phyloP scores from a whole-genome alignment of 2,329 filamentous ascomycete genomes.

The Talaromyces sp. region DNA sequence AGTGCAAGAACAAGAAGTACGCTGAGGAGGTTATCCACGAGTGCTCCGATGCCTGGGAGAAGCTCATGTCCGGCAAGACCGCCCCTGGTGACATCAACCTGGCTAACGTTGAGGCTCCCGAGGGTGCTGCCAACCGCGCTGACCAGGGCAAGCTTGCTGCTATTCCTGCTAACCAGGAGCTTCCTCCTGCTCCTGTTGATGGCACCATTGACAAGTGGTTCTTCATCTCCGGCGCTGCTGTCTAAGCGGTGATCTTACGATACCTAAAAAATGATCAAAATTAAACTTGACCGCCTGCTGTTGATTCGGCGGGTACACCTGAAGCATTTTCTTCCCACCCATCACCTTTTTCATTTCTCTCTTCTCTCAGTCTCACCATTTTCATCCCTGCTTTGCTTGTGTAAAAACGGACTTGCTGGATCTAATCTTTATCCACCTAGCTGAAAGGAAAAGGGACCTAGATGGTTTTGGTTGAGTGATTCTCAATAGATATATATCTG shows the following conservation, averaged over 20 bases:
- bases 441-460: not conserved
- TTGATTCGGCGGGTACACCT: constrained; percentile 7
- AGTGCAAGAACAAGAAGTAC: constrained; percentile 99
- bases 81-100: constrained; percentile 74
- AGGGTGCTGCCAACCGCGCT: constrained; percentile 72
- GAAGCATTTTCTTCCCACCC: not conserved
- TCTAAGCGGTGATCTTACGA: constrained; percentile 53
- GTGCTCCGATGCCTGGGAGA: constrained; percentile 96
- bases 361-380: not conserved
- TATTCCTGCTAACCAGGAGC: constrained; percentile 78
- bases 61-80: constrained; percentile 88
- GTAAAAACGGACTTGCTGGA: constrained; percentile 6
- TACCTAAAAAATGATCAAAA: constrained; percentile 27
- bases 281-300: constrained; percentile 10
- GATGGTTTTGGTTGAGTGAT: not conserved
- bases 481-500: not conserved
- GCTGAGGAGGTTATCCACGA: constrained; percentile 94
- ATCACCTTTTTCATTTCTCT: not conserved
- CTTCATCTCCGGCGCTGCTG: constrained; percentile 97
- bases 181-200: constrained; percentile 86
- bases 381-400: not conserved
- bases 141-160: constrained; percentile 70
- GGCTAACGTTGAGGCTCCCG: constrained; percentile 73
- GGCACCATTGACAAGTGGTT: constrained; percentile 99
- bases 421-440: constrained; percentile 1